Base-by-base conservation (phyloP, 2,329 filamentous ascomycete species). In the Fusarium ambrosium region DNA sequence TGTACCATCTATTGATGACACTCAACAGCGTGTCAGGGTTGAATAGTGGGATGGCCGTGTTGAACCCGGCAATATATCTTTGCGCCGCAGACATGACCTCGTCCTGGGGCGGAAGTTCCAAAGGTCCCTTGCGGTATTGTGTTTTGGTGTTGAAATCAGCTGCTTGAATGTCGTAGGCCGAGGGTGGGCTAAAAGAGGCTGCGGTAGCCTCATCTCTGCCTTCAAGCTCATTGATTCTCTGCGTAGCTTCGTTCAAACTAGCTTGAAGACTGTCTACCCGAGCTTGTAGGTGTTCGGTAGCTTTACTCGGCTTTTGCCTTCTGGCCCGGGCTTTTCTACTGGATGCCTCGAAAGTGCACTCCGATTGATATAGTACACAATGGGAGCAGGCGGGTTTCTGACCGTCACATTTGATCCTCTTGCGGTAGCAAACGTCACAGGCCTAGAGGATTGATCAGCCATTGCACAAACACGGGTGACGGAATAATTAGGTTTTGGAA, bases 391-490 rank as follows among this genome's bases (percentile, higher is more conserved):
- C 61, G 1, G 73, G 74, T 5, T 64, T 67, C 4, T 69, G 36
- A 0, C 45, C 61, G 20, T 76, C 73, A 11, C 74, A 76, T 27
- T 73, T 68, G 18, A 75, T 75, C 16, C 68, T 71, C 32, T 65
- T 73, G 10, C 34, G 32, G 20, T 76, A 76, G 36, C 73, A 76
- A 3, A 76, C 37, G 8, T 75, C 73, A 22, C 73, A 76, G 0
- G 73, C 70, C 72, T 76, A 0, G 6, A 22, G 27, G 6, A 32
- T 32, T 1, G 11, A 55, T 55, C 48, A 55, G 48, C 16, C 4
- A 20, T 20, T n/a, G 18, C 48, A 20, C 18, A 55, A 55, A 32
- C 48, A 32, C 27, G 2, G 8, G 48, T 20, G 27, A 8, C 2
- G 27, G 10, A 13, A 6, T 55, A 4, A 32, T n/a, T 4, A 4